phyloP scores from a whole-genome alignment of 139 green algal species.

The Chlamydomonas sp. region DNA sequence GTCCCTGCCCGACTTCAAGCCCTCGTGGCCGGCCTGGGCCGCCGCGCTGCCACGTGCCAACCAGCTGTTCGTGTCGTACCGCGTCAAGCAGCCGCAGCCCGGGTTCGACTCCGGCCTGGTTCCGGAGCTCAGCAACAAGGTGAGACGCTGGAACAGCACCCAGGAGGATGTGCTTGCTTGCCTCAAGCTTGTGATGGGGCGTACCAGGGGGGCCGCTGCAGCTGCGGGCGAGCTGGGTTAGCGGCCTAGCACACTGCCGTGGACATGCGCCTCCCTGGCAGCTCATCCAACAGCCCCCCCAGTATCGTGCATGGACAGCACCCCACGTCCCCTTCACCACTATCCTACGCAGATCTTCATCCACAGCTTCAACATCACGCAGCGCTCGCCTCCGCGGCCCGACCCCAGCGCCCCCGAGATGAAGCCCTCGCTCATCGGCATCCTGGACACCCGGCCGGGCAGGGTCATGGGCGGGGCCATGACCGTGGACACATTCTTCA shows the following conservation, averaged over 20 bases:
- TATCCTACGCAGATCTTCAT: neutral
- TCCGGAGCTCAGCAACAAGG: neutral
- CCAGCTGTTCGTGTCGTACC: slow-evolving; percentile 4
- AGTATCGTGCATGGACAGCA: neutral
- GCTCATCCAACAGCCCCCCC: neutral
- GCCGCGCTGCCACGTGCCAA: neutral
- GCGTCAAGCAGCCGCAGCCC: neutral
- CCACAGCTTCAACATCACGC: neutral
- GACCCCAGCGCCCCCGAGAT: neutral
- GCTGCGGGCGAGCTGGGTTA: neutral
- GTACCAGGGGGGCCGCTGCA: too few relatives aligned
- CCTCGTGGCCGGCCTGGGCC: neutral
- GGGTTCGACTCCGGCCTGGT: neutral
- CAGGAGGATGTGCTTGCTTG: neutral
- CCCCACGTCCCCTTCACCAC: neutral
- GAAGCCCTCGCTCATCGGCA: neutral
- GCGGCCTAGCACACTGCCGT: neutral
- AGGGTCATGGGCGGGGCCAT: neutral
- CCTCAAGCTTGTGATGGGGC: neutral
- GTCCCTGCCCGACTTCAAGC: neutral
- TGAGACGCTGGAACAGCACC: neutral
- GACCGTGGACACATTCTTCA: neutral
- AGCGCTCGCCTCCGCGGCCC: neutral
- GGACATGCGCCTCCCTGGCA: neutral
- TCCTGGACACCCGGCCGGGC: neutral